A percentile compares a stretch with the other conserved stretches of the same genome.
Evolutionary conservation across 768 basidiomycete species (phyloP).

Genomic region (Trametopsis cervina): DNA sequence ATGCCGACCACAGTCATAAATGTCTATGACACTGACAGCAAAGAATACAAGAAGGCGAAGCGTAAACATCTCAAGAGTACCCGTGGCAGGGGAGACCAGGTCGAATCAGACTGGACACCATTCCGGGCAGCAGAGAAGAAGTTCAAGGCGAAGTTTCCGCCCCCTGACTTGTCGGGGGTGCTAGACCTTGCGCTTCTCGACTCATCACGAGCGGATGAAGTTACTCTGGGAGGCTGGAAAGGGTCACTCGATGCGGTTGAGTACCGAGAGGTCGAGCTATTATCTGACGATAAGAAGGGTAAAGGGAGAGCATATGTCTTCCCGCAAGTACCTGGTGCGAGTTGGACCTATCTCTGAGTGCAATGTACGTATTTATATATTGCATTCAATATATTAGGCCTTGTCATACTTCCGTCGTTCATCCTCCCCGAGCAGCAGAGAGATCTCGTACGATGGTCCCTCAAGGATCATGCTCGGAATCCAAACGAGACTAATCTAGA

Average conservation of each 20-base stretch:
- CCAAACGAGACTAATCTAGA: slow-evolving; percentile 92
- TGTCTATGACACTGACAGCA: slow-evolving; percentile 36
- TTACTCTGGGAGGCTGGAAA: slow-evolving; percentile 39
- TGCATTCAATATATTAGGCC: slow-evolving; percentile 40
- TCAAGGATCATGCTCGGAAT: slow-evolving; percentile 63
- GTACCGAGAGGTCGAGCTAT: slow-evolving; percentile 22
- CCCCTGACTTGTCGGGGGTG: slow-evolving; percentile 61
- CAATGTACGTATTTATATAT: slow-evolving; percentile 15
- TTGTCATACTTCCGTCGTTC: slow-evolving; percentile 78
- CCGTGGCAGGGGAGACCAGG: slow-evolving; percentile 38
- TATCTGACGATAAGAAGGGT: slow-evolving; percentile 14
- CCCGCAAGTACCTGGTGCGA: slow-evolving; percentile 49
- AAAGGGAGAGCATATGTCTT: slow-evolving; percentile 36
- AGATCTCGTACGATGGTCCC: slow-evolving; percentile 62
- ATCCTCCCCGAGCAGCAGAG: slow-evolving; percentile 58
- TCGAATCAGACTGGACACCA: slow-evolving; percentile 58
- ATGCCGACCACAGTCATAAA: neutral
- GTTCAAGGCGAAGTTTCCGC: slow-evolving; percentile 75
- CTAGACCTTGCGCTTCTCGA: slow-evolving; percentile 59
- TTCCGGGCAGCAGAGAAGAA: slow-evolving; percentile 76
- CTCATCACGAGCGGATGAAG: slow-evolving; percentile 32
- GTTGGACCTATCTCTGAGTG: neutral
- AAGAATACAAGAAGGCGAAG: slow-evolving; percentile 53
- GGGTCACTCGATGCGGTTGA: slow-evolving; percentile 35
- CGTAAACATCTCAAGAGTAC: slow-evolving; percentile 56